Percentiles rank a stretch among this genome's conserved stretches.
phyloP scores from a whole-genome alignment of 2,329 filamentous ascomycete genomes.

The Botrytis squamosa region DNA sequence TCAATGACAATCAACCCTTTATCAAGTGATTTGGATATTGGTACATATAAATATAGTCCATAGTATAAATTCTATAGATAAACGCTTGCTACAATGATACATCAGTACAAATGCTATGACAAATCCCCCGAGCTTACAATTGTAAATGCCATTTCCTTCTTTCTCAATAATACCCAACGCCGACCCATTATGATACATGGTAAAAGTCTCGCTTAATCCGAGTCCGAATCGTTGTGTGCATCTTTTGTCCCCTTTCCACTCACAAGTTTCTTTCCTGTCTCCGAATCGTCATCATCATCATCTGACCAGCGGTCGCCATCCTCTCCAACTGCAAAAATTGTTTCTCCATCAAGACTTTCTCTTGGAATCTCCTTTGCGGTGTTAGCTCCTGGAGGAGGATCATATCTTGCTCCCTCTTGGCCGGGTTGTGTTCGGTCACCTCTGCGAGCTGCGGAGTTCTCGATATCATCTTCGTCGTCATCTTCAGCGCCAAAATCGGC shows the following conservation, averaged over 20 bases:
- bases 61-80: slow-evolving; percentile 18
- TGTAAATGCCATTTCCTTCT: slow-evolving; percentile 8
- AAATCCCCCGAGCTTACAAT: not conserved
- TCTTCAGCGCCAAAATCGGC: slow-evolving; percentile 76
- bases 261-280: slow-evolving; percentile 51
- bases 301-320: slow-evolving; percentile 79
- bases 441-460: slow-evolving; percentile 43
- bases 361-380: slow-evolving; percentile 44
- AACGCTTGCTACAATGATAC: slow-evolving; percentile 7
- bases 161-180: slow-evolving; percentile 20
- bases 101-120: not conserved
- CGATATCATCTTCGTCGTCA: slow-evolving; percentile 60
- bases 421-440: slow-evolving; percentile 46
- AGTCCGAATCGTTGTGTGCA: slow-evolving; percentile 17
- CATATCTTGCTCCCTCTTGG: slow-evolving; percentile 40
- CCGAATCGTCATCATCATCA: slow-evolving; percentile 63
- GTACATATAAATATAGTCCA: not conserved
- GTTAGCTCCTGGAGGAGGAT: slow-evolving; percentile 35
- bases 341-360: slow-evolving; percentile 79
- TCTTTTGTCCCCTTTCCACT: slow-evolving; percentile 18
- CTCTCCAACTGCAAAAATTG: slow-evolving; percentile 92
- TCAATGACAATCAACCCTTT: not conserved
- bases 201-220: slow-evolving; percentile 7
- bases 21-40: not conserved
- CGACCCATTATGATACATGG: slow-evolving; percentile 25